These are phyloP conservation scores for Aureobasidium subglaciale DNA, from an alignment of 2,329 filamentous ascomycete genomes.

Conservation along the genomic window DNA sequence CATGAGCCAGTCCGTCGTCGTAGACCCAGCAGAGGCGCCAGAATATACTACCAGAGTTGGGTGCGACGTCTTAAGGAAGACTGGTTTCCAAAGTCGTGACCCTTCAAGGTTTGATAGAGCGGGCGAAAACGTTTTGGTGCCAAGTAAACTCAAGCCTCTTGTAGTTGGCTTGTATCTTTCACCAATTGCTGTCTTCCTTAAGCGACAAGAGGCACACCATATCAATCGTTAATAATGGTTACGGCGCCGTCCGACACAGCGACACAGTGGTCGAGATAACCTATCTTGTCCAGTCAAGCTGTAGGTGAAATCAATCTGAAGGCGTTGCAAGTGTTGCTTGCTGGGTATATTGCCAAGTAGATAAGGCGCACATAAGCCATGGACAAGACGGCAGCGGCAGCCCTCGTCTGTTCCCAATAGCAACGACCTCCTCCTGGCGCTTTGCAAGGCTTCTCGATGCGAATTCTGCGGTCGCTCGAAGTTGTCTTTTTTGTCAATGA, in stretches of 20 bases:
- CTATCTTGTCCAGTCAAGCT: not conserved
- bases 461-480: too few species aligned
- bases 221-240: not conserved
- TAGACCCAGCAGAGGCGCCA: too few species aligned
- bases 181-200: not conserved
- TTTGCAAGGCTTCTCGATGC: too few species aligned
- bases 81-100: not conserved
- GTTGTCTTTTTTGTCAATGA: too few species aligned
- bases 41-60: not conserved
- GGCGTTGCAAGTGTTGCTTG: not conserved
- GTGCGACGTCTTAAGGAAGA: not conserved
- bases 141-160: slow-evolving; percentile 9
- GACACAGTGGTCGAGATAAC: not conserved
- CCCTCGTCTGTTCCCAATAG: not conserved
- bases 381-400: not conserved
- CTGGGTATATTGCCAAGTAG: slow-evolving; percentile 3
- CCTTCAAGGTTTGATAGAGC: not conserved
- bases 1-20: too few species aligned
- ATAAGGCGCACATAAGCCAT: slow-evolving; percentile 3
- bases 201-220: not conserved
- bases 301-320: not conserved
- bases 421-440: not conserved
- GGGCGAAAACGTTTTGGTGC: not conserved
- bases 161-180: not conserved
- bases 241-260: not conserved